phyloP scores from a whole-genome alignment of 164 flowering plant genomes.

The Liriodendron chinense region DNA sequence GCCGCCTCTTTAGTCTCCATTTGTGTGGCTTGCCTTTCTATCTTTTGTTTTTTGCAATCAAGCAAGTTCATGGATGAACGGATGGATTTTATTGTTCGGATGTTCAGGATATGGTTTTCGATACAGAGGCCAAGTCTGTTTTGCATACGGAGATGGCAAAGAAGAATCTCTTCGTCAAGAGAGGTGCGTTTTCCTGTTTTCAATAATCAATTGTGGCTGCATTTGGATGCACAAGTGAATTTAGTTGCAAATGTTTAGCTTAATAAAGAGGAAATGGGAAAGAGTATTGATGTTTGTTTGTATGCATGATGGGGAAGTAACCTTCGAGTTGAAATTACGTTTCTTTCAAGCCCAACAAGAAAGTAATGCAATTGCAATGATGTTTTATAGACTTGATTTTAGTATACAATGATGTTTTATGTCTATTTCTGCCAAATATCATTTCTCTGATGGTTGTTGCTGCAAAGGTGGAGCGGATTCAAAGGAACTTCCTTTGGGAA shows the following conservation, averaged over 20 bases:
- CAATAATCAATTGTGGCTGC: background rate
- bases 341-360: background rate
- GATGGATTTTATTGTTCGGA: background rate
- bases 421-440: too few relatives aligned
- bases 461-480: too few relatives aligned
- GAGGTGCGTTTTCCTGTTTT: slow-evolving; percentile 46
- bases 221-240: background rate
- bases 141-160: slow-evolving; percentile 97
- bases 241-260: background rate
- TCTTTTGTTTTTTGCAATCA: background rate
- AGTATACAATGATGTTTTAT: too few relatives aligned
- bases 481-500: too few relatives aligned
- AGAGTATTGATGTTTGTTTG: too few relatives aligned
- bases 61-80: background rate
- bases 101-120: slow-evolving; percentile 85
- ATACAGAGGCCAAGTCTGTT: slow-evolving; percentile 77
- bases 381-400: too few relatives aligned
- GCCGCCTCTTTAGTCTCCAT: too few relatives aligned
- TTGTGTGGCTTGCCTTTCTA: background rate
- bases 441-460: too few relatives aligned
- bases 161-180: slow-evolving; percentile 93
- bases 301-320: background rate
- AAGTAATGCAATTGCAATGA: background rate
- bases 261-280: background rate
- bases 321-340: background rate